Base-by-base conservation (phyloP, 2,329 filamentous ascomycete genomes). In the Aureobasidium sp. region DNA sequence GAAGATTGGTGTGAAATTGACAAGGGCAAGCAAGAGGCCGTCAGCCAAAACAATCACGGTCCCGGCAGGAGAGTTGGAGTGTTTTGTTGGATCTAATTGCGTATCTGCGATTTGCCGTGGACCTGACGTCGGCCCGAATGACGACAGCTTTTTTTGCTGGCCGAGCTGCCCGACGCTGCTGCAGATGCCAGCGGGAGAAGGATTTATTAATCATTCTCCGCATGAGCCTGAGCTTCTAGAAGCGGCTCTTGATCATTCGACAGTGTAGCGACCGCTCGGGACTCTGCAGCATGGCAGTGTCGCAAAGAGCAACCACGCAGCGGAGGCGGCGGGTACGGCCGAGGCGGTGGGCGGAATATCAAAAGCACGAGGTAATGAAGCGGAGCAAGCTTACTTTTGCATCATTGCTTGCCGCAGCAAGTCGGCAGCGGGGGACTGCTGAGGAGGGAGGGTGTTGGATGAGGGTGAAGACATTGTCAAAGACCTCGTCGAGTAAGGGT, bases 331-430 rank as follows among this genome's bases (percentile, higher is more conserved):
- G 29, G 42, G 27, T 29, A 27, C 29, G 55, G 52, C 45, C 49
- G 53, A 25, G 41, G 51, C 29, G 34, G 53, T 56, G 57, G 29
- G 39, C 22, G 45, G 42, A 48, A 63, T 59, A 57, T 39, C 27
- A 25, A 44, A 39, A 36, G 49, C 64, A 65, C 61, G 48, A 55
- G 63, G 37, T 42, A 25, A 62, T 60, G 64, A 62, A 63, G 58
- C 62, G 61, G 58, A 60, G 65, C 58, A 68, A n/a, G 67, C 82
- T 79, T 79, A 85, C 83, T 79, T 82, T 70, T 82, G 81, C 71
- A 80, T 74, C 73, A 82, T 79, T 63, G 81, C 78, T 73, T 85
- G 84, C 69, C 82, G 79, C 69, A 84, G 74, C 72, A 84, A 74
- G 69, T 85, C 83, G 57, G 80, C 79, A 61, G 83, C 82, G 63